Percentiles rank a stretch among this genome's conserved stretches.
These are phyloP conservation scores for Aureobasidium sp. DNA, from an alignment of 2,329 filamentous ascomycete species.

Conservation along the genomic window DNA sequence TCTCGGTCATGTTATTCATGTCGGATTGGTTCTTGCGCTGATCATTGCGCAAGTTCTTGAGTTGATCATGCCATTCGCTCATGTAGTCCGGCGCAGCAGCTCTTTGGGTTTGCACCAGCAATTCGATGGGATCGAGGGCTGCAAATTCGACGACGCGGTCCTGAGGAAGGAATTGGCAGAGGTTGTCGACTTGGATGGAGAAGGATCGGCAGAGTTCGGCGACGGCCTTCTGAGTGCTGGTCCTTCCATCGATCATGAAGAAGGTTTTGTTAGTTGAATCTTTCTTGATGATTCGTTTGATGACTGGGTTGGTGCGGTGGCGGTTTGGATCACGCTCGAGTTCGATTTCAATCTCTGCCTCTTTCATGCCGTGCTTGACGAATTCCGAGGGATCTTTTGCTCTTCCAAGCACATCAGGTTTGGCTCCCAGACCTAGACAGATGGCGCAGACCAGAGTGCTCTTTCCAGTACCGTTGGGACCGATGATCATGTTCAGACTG, in stretches of 20 bases:
- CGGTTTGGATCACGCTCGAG: conserved; percentile 56
- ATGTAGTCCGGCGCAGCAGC: conserved; percentile 80
- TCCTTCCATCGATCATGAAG: conserved; percentile 69
- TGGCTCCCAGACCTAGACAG: conserved; percentile 83
- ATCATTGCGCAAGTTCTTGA: conserved; percentile 63
- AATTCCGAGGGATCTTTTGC: conserved; percentile 82
- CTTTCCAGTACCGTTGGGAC: conserved; percentile 97
- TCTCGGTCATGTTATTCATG: conserved; percentile 31
- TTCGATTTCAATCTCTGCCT: conserved; percentile 84
- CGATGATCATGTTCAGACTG: conserved; percentile 96
- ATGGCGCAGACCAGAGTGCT: conserved; percentile 96
- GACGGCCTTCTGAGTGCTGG: conserved; percentile 55
- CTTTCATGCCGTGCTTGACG: conserved; percentile 77
- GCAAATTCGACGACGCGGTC: conserved; percentile 95
- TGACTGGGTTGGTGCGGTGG: conserved; percentile 60
- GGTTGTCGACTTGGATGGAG: conserved; percentile 92
- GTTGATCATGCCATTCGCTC: conserved; percentile 65
- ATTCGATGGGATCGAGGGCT: conserved; percentile 68
- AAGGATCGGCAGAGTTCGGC: conserved; percentile 61
- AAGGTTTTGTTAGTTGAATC: conserved; percentile 60
- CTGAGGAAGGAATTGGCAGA: conserved; percentile 95
- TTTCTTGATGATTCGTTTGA: conserved; percentile 68
- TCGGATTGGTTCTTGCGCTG: conserved; percentile 56
- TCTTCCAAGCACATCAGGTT: conserved; percentile 73
- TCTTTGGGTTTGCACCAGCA: conserved; percentile 78